Conservation (phyloP, 2,329 filamentous ascomycete species). For the Hymenoscyphus salicellus region DNA sequence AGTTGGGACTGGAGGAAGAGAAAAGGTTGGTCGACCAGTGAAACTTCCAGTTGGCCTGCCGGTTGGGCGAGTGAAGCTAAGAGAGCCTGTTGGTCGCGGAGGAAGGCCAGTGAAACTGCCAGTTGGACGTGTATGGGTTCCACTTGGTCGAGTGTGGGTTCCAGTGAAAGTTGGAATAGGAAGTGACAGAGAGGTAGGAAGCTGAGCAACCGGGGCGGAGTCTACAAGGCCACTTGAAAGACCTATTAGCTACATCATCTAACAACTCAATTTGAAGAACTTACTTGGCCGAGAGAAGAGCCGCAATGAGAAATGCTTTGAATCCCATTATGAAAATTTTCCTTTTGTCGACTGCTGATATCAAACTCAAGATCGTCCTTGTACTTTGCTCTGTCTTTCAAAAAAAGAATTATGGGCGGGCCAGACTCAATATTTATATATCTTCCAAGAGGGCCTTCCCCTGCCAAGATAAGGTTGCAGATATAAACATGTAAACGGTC, state of each 20-base stretch:
- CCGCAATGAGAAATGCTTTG: not conserved
- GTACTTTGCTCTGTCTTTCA: not conserved
- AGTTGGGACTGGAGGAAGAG: not conserved
- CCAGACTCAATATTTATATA: not conserved
- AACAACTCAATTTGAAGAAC: not conserved
- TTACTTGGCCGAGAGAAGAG: conserved; percentile 1
- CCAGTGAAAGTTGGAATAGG: not conserved
- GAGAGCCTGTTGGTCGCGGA: too few species aligned
- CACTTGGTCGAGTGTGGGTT: not conserved
- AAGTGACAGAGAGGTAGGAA: not conserved
- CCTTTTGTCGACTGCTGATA: not conserved
- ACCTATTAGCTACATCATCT: not conserved
- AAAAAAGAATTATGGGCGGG: not conserved
- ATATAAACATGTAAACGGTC: not conserved
- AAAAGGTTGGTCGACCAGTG: not conserved
- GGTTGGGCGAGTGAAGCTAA: not conserved
- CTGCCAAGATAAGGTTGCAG: not conserved
- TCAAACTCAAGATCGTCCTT: not conserved
- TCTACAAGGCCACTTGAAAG: not conserved
- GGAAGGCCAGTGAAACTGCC: not conserved
- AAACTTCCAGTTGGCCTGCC: not conserved
- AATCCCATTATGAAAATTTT: not conserved
- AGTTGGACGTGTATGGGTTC: not conserved
- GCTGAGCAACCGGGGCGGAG: not conserved
- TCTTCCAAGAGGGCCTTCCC: not conserved